Base-by-base conservation (phyloP, 2,329 filamentous ascomycete genomes). In the Aaosphaeria arxii region DNA sequence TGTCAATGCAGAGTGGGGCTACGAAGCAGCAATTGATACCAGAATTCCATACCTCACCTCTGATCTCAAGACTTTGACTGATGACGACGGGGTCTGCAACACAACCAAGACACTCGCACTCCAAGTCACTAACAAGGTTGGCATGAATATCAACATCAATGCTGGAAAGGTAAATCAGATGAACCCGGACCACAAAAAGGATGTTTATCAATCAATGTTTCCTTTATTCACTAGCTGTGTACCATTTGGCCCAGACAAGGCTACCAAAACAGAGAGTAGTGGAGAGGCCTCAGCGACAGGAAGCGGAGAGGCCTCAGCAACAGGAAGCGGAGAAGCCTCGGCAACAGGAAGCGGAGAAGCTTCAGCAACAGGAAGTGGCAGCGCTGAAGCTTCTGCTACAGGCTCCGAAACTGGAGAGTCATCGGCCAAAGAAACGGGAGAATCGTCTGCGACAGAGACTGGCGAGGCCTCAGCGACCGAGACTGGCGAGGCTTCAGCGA, bases 61-160 rank as follows among this genome's bases (percentile, higher is more conserved):
- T 4, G 48, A 45, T n/a, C 33, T 36, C n/a, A n/a, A 9, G 33
- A n/a, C 33, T 9, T 9, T 9, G 33, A n/a, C n/a, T n/a, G 33
- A 36, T n/a, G n/a, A 9, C 33, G 9, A 9, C n/a, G 33, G 33
- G 9, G 33, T 36, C 33, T 36, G 9, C 24, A 52, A 47, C 28
- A 54, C 51, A 30, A 33, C 50, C 33, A 59, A 61, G 45, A 57
- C 55, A 4, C 28, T 49, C 6, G 58, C 54, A 17, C 48, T 61
- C 11, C 43, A 57, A 17, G 31, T 57, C 6, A 48, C 45, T 17
- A 44, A 56, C 5, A 46, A 51, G 32, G 56, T 61, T 32, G 58
- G 58, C 31, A 59, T 61, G 45, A 54, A 61, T 36, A 51, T 61
- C 6, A 55, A 57, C 33, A 51, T 61, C 41, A 54, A 61, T 43